phyloP scores from a whole-genome alignment of 116 monocot genomes.

The Trichopus zeylanicus region DNA sequence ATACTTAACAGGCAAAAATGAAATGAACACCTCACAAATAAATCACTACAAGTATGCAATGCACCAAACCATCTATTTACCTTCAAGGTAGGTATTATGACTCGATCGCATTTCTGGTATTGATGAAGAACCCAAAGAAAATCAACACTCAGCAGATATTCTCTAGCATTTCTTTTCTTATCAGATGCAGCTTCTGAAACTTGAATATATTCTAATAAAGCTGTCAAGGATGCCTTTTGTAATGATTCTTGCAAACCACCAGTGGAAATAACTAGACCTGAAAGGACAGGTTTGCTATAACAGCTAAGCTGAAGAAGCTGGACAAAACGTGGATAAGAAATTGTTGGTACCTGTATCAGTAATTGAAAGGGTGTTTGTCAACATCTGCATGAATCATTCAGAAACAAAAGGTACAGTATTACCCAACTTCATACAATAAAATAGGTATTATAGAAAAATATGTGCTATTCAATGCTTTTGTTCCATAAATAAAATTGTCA shows the following conservation, averaged over 20 bases:
- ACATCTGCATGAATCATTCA: neutral
- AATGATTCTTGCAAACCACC: constrained; percentile 98
- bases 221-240: constrained; percentile 44
- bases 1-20: neutral
- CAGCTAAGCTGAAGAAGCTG: constrained; percentile 63
- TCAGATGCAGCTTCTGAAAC: constrained; percentile 20
- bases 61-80: too few relatives aligned
- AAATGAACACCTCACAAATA: too few relatives aligned
- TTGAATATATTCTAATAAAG: constrained; percentile 65
- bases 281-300: constrained; percentile 77
- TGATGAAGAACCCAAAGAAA: constrained; percentile 75
- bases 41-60: neutral
- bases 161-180: constrained; percentile 30
- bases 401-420: neutral
- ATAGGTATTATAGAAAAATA: neutral
- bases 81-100: constrained; percentile 78
- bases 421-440: neutral
- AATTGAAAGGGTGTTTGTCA: neutral
- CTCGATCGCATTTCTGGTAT: constrained; percentile 66
- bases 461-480: too few relatives aligned
- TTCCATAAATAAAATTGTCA: too few relatives aligned
- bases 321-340: constrained; percentile 73
- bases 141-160: constrained; percentile 52
- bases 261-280: constrained; percentile 79
- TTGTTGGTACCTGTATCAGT: constrained; percentile 43